Conservation (phyloP, 169 alveolate genomes). For the Eimeria maxima region DNA sequence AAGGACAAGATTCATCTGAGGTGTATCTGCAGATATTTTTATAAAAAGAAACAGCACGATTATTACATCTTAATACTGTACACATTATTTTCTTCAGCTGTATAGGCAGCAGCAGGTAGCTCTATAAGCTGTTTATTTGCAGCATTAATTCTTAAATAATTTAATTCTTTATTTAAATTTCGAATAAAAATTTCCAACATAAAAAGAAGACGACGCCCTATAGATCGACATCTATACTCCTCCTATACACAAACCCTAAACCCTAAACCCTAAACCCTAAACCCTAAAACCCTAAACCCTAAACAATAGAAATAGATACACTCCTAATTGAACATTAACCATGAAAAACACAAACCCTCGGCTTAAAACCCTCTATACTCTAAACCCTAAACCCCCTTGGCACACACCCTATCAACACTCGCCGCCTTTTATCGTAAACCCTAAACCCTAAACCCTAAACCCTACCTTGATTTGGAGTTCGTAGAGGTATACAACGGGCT, state of each 20-base stretch:
- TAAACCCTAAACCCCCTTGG: slow-evolving; percentile 10
- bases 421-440: neutral
- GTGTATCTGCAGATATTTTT: too few relatives aligned
- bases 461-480: slow-evolving; percentile 38
- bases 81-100: too few relatives aligned
- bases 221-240: slow-evolving; percentile 33
- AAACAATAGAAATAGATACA: neutral
- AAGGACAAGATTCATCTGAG: too few relatives aligned
- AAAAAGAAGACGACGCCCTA: slow-evolving; percentile 67
- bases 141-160: neutral
- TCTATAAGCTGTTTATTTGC: neutral
- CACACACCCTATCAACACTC: neutral
- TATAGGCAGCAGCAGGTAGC: too few relatives aligned
- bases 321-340: neutral
- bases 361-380: neutral
- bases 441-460: neutral
- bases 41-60: too few relatives aligned
- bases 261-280: neutral
- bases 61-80: too few relatives aligned
- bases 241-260: slow-evolving; percentile 25
- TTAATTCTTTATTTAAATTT: neutral
- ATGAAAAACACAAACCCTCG: slow-evolving; percentile 8
- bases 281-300: slow-evolving; percentile 33
- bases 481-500: slow-evolving; percentile 62
- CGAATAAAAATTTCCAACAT: slow-evolving; percentile 48